Base-by-base conservation (phyloP, 1,139 yeast species). In the Pneumocystis jirovecii region DNA sequence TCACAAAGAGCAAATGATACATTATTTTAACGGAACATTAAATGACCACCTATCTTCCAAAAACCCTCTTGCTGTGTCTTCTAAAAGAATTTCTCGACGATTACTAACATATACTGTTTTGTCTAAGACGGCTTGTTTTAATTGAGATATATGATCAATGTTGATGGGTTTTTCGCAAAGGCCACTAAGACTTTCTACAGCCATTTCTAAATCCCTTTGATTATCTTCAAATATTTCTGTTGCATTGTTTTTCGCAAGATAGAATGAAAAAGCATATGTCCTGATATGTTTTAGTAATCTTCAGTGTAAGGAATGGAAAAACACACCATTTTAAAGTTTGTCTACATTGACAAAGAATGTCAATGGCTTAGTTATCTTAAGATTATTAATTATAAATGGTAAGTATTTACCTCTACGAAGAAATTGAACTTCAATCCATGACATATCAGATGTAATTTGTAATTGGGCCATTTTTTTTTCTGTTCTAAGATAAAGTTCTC, bases 341-440 rank as follows among this genome's bases (percentile, higher is more conserved):
- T 66, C 97, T 79, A 1, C 96, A 89, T 66, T 81, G 82, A 56
- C 85, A 79, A 65, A 90, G 76, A 1, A 83, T 62, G 80, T 79
- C 66, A 87, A 85, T 62, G 1, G 57, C 57, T 50, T 25, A 25
- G 21, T 25, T 25, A 8, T 50, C 17, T 50, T 50, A 50, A 25
- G 6, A 50, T 50, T 12, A 50, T 50, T 12, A 50, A 25, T 3
- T 10, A 6, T 44, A 17, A 6, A 44, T 17, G 19, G 15, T 15
- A 50, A 12, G 10, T 12, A 12, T 12, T 50, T 50, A 93, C 85
- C 68, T 87, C 95, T 8, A 85, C 82, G 64, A 64, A 90, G 79
- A 73, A 87, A 91, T 72, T 89, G 95, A 0, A 90, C 87, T 72
- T 91, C 97, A 66, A 88, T 88, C 96, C 96, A 90, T 1, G 95